phyloP scores from a whole-genome alignment of 2,329 filamentous ascomycete genomes.

The Arthrobotrys pseudoclavata region DNA sequence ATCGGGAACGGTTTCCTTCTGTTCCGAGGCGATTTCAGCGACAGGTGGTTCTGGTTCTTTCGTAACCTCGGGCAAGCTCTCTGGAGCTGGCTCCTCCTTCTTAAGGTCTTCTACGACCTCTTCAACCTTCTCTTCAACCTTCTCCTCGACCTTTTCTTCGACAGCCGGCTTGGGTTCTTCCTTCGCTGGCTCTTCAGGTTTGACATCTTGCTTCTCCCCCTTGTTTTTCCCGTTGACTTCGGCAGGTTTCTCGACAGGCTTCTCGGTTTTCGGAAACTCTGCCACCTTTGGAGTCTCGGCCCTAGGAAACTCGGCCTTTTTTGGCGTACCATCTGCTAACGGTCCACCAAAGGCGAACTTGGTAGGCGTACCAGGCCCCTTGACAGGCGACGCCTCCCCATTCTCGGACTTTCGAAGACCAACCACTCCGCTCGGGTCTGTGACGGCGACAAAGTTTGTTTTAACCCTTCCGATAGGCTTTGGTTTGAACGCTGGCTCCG shows the following conservation, averaged over 20 bases:
- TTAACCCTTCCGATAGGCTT: conserved; percentile 61
- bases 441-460: conserved; percentile 63
- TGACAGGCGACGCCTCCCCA: conserved; percentile 55
- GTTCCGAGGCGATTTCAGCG: conserved; percentile 16
- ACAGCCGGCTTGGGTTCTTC: conserved; percentile 22
- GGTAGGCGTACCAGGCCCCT: conserved; percentile 55
- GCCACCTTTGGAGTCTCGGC: conserved; percentile 37
- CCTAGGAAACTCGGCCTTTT: conserved; percentile 42
- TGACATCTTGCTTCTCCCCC: conserved; percentile 24
- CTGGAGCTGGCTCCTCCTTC: conserved; percentile 37
- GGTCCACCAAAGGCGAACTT: conserved; percentile 55
- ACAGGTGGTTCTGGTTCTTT: conserved; percentile 41
- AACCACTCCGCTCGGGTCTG: conserved; percentile 55
- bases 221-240: conserved; percentile 38
- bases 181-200: conserved; percentile 26
- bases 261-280: conserved; percentile 57
- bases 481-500: conserved; percentile 61
- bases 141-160: conserved; percentile 24
- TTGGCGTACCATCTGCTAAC: conserved; percentile 43
- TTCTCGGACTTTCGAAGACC: conserved; percentile 60
- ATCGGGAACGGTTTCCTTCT: conserved; percentile 44
- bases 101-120: not conserved
- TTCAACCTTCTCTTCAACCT: conserved; percentile 4
- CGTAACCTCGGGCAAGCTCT: conserved; percentile 32
- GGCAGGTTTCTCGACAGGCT: conserved; percentile 38